phyloP scores from a whole-genome alignment of 1,139 yeast species.

The Blastobotrys arbuscula region DNA sequence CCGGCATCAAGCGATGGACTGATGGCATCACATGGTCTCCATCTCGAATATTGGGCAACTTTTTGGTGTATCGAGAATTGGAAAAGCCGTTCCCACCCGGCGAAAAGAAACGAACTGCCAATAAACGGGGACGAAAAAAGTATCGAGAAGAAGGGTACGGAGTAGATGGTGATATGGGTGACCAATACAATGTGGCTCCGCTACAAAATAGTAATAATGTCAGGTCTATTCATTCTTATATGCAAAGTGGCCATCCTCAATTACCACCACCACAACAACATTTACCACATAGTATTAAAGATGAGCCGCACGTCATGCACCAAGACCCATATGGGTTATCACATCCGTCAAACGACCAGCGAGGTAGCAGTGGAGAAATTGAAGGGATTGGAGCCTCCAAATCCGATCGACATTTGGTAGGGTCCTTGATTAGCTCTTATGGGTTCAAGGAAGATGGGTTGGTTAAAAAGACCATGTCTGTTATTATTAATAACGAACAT shows the following conservation, averaged over 20 bases:
- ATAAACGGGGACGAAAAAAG: constrained; percentile 15
- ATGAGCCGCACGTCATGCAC: not conserved
- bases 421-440: constrained; percentile 54
- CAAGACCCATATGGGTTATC: too few relatives aligned
- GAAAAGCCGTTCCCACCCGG: constrained; percentile 49
- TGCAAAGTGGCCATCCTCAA: not conserved
- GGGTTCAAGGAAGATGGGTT: constrained; percentile 72
- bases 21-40: constrained; percentile 94
- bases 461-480: constrained; percentile 74
- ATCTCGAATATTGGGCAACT: constrained; percentile 76
- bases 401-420: constrained; percentile 39
- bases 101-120: constrained; percentile 36
- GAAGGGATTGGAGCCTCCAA: not conserved
- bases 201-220: not conserved
- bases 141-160: not conserved
- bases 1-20: constrained; percentile 90
- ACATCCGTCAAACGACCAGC: too few relatives aligned
- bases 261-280: constrained; percentile 4
- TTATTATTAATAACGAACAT: constrained; percentile 39
- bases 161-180: not conserved
- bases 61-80: constrained; percentile 73
- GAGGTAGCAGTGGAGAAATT: not conserved
- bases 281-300: not conserved
- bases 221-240: not conserved
- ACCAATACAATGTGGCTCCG: not conserved